A percentile compares a stretch with the other conserved stretches of the same genome.
Conservation (phyloP, 371 early-diverging fungal species). For the Catenaria anguillulae region DNA sequence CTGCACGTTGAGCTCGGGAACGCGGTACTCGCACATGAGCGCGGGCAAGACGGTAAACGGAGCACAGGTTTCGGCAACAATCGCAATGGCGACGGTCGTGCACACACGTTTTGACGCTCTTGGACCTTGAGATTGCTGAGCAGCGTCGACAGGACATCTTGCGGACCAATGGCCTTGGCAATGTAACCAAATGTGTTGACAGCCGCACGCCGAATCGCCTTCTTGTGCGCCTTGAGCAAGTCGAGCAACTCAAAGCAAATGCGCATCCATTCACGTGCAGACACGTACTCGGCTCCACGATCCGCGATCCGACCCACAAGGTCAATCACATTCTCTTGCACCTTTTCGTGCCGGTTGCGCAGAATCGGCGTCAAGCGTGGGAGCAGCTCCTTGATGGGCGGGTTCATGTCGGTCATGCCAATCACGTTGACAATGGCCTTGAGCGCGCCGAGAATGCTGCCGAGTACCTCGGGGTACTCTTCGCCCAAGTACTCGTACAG, state of each 20-base stretch:
- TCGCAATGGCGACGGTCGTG: conserved; percentile 93
- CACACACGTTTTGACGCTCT: conserved; percentile 97
- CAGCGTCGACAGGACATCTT: conserved; percentile 93
- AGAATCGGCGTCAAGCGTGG: conserved; percentile 92
- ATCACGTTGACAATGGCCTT: conserved; percentile 89
- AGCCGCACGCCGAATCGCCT: conserved; percentile 85
- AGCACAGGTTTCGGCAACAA: conserved; percentile 88
- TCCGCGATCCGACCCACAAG: conserved; percentile 95
- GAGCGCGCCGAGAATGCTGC: conserved; percentile 78
- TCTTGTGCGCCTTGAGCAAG: conserved; percentile 87
- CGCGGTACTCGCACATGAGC: conserved; percentile 96
- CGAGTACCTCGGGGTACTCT: conserved; percentile 95
- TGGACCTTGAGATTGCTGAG: conserved; percentile 95
- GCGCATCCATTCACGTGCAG: conserved; percentile 98
- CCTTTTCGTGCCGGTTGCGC: conserved; percentile 94
- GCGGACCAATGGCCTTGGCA: conserved; percentile 97
- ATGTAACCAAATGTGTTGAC: conserved; percentile 97
- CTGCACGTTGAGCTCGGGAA: conserved; percentile 94
- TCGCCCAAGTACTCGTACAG: conserved; percentile 95
- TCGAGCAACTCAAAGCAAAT: conserved; percentile 95
- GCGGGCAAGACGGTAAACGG: conserved; percentile 96
- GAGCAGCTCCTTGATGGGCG: conserved; percentile 91
- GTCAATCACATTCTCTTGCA: conserved; percentile 86
- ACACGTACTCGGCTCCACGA: conserved; percentile 94
- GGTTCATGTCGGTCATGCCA: conserved; percentile 94